Evolutionary conservation across 495 filamentous ascomycete species (phyloP).

Genomic region (Hypomontagnella monticulosa): DNA sequence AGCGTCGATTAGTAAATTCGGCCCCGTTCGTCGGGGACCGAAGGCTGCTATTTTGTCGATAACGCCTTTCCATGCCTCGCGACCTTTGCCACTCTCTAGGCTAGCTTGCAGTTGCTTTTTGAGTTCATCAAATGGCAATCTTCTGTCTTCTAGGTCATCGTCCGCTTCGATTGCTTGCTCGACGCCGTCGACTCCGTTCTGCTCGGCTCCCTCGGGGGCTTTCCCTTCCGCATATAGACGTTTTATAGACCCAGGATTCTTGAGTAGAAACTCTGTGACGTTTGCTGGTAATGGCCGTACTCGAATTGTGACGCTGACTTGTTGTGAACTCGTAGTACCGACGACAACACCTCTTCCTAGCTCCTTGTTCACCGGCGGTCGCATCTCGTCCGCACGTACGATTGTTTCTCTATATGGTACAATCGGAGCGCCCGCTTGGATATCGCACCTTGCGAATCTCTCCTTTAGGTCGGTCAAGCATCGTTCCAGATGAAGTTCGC

Average conservation of each 20-base stretch:
- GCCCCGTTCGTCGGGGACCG: slow-evolving; percentile 83
- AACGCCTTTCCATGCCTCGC: slow-evolving; percentile 78
- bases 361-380: slow-evolving; percentile 83
- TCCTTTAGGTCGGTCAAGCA: slow-evolving; percentile 94
- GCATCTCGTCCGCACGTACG: slow-evolving; percentile 87
- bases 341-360: slow-evolving; percentile 86
- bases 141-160: slow-evolving; percentile 58
- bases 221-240: slow-evolving; percentile 75
- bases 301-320: slow-evolving; percentile 79
- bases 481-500: slow-evolving; percentile 92
- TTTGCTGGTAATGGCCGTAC: slow-evolving; percentile 79
- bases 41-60: slow-evolving; percentile 88
- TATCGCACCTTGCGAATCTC: slow-evolving; percentile 92
- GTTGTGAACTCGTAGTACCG: slow-evolving; percentile 80
- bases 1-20: slow-evolving; percentile 89
- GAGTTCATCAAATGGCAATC: slow-evolving; percentile 78
- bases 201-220: slow-evolving; percentile 52
- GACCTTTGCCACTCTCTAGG: slow-evolving; percentile 71
- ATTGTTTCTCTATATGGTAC: slow-evolving; percentile 97
- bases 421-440: slow-evolving; percentile 92
- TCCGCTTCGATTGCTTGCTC: slow-evolving; percentile 56
- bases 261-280: slow-evolving; percentile 86
- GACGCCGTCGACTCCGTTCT: slow-evolving; percentile 54
- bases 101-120: slow-evolving; percentile 71
- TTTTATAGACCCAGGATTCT: slow-evolving; percentile 82